Evolutionary conservation across 768 basidiomycete genomes (phyloP).

Genomic region (Cubamyces lactineus): DNA sequence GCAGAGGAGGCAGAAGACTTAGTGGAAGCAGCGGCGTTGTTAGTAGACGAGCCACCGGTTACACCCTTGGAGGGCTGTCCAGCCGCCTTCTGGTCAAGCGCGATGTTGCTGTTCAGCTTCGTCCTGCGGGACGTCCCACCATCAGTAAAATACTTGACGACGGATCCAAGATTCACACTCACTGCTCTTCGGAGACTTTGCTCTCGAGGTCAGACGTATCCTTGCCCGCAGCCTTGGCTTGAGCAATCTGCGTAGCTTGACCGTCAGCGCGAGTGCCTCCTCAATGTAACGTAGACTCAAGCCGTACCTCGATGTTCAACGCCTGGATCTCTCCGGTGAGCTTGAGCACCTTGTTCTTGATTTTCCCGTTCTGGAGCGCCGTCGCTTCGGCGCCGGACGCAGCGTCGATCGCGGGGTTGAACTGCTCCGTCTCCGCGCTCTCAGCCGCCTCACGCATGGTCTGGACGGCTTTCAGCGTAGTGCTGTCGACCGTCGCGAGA

Average conservation of each 20-base stretch:
- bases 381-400: constrained; percentile 38
- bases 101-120: constrained; percentile 43
- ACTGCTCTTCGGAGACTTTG: constrained; percentile 36
- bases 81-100: constrained; percentile 35
- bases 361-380: constrained; percentile 44
- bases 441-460: constrained; percentile 45
- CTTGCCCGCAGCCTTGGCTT: constrained; percentile 38
- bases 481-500: constrained; percentile 37
- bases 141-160: neutral
- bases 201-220: constrained; percentile 36
- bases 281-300: too few relatives aligned
- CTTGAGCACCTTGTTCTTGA: constrained; percentile 51
- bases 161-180: neutral
- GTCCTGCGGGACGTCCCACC: constrained; percentile 10
- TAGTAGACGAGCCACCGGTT: constrained; percentile 12
- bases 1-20: constrained; percentile 25
- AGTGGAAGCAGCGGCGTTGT: neutral
- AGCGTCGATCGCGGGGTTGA: constrained; percentile 42
- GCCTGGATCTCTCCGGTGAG: constrained; percentile 42
- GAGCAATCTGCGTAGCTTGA: constrained; percentile 35
- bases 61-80: constrained; percentile 39
- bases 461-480: constrained; percentile 32
- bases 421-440: constrained; percentile 41
- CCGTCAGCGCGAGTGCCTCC: neutral
- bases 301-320: constrained; percentile 39